A percentile compares a stretch with the other conserved stretches of the same genome.
These are phyloP conservation scores for Cladosporium cucumerinum DNA, from an alignment of 2,329 filamentous ascomycete species.

Conservation along the genomic window DNA sequence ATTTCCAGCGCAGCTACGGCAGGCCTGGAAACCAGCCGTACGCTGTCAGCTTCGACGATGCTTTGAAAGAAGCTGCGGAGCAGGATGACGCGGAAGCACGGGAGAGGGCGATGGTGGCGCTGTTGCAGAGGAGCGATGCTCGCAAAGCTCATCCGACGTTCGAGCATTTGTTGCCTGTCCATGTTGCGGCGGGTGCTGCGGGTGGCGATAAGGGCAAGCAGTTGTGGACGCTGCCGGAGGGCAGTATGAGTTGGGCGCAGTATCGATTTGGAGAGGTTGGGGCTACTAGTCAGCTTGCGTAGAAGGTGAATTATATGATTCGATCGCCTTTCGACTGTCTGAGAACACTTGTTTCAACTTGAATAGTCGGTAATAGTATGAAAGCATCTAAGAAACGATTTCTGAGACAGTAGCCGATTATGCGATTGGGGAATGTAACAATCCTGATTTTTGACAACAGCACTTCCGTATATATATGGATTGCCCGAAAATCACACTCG, in stretches of 20 bases:
- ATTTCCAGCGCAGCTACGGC: slow-evolving; percentile 28
- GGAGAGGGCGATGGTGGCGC: slow-evolving; percentile 34
- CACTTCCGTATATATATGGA: background rate
- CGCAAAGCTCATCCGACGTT: slow-evolving; percentile 61
- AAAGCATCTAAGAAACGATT: background rate
- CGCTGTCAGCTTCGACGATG: slow-evolving; percentile 34
- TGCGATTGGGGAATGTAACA: background rate
- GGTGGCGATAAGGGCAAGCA: slow-evolving; percentile 30
- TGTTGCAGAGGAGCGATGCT: slow-evolving; percentile 47
- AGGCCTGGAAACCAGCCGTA: slow-evolving; percentile 32
- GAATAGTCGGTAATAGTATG: background rate
- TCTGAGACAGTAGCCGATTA: background rate
- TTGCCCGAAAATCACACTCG: background rate
- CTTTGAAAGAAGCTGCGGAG: slow-evolving; percentile 35
- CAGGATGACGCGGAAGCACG: slow-evolving; percentile 26
- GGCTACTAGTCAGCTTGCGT: slow-evolving; percentile 3
- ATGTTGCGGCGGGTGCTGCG: slow-evolving; percentile 45
- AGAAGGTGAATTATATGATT: background rate
- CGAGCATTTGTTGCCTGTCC: slow-evolving; percentile 60
- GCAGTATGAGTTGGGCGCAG: slow-evolving; percentile 37
- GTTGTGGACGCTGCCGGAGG: slow-evolving; percentile 36
- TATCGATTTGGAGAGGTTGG: slow-evolving; percentile 31
- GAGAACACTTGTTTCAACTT: background rate
- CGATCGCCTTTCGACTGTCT: background rate
- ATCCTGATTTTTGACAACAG: background rate